phyloP scores from a whole-genome alignment of 78 protist species.

The Cavenderia fasciculata region DNA sequence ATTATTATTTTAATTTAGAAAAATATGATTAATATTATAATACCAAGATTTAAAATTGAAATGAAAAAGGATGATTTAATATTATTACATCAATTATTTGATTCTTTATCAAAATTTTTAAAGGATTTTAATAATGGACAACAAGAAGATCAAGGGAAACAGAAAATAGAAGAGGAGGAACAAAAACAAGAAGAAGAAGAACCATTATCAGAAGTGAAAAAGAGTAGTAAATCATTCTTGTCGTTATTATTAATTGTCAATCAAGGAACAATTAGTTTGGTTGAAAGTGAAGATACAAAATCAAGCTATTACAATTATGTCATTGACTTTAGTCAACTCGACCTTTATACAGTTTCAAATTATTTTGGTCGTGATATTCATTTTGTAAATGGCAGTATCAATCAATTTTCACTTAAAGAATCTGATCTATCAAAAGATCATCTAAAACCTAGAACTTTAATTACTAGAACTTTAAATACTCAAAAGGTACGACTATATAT shows the following conservation, averaged over 20 bases:
- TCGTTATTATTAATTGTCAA: not conserved
- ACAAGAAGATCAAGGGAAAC: not conserved
- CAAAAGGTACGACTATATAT: too few relatives aligned
- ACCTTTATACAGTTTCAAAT: slow-evolving; percentile 20
- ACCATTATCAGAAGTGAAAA: slow-evolving; percentile 5
- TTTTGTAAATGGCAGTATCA: slow-evolving; percentile 11
- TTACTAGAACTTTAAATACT: slow-evolving; percentile 40
- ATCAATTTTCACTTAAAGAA: slow-evolving; percentile 14
- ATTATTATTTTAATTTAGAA: not conserved
- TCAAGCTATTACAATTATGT: slow-evolving; percentile 8
- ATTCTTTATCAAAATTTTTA: not conserved
- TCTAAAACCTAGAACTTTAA: not conserved
- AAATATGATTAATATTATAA: slow-evolving; percentile 31
- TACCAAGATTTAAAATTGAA: slow-evolving; percentile 27
- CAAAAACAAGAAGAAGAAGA: not conserved
- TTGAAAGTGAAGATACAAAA: not conserved
- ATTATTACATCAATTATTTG: not conserved
- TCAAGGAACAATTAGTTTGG: not conserved
- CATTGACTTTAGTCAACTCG: slow-evolving; percentile 36
- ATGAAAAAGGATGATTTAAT: slow-evolving; percentile 1
- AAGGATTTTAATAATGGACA: not conserved
- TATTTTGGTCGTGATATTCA: slow-evolving; percentile 62
- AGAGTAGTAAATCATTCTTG: not conserved
- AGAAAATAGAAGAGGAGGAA: not conserved
- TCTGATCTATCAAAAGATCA: not conserved